Percentiles rank a stretch among this genome's conserved stretches.
Conservation (phyloP, 148 eudicot genomes). For the Silene conica region DNA sequence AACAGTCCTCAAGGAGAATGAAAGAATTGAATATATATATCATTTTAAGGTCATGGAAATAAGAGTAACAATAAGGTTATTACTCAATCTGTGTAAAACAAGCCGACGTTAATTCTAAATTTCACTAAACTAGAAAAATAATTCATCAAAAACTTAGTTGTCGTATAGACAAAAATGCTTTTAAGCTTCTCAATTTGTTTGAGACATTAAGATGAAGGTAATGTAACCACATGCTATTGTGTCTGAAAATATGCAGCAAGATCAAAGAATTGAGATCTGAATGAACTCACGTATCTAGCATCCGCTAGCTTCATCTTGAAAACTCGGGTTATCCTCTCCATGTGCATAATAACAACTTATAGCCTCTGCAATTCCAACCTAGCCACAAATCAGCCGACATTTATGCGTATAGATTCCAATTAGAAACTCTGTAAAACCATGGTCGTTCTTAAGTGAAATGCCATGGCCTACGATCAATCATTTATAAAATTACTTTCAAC, state of each 20-base stretch:
- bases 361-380: constrained; percentile 92
- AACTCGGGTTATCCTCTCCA: constrained; percentile 70
- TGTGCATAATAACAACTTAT: constrained; percentile 91
- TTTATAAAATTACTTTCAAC: not conserved
- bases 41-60: too few relatives aligned
- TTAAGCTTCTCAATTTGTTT: not conserved
- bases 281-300: constrained; percentile 82
- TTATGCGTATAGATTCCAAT: not conserved
- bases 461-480: too few relatives aligned
- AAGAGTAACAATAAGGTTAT: too few relatives aligned
- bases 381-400: constrained; percentile 21
- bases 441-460: too few relatives aligned
- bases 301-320: constrained; percentile 95
- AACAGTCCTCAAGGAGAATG: too few relatives aligned
- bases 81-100: too few relatives aligned
- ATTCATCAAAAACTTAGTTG: too few relatives aligned
- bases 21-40: too few relatives aligned
- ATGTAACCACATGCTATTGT: not conserved
- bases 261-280: constrained; percentile 7
- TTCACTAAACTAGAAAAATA: too few relatives aligned
- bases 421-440: not conserved
- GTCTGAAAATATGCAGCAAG: not conserved
- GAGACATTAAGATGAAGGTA: constrained; percentile 3
- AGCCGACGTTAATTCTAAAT: too few relatives aligned
- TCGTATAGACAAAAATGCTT: too few relatives aligned